These are phyloP conservation scores for Trypanosoma avium DNA, from an alignment of 208 protist species.

Conservation along the genomic window DNA sequence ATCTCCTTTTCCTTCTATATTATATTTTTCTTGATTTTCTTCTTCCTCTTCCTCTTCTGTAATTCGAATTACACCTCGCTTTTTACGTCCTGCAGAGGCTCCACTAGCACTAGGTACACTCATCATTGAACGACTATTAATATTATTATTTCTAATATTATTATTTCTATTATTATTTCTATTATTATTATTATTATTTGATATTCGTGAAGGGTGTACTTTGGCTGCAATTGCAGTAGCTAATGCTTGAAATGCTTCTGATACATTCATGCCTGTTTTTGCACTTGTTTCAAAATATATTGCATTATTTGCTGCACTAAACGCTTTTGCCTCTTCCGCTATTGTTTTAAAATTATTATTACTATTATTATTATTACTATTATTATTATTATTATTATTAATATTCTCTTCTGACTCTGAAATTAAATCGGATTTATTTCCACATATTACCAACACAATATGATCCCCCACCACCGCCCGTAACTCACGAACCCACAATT, in stretches of 20 bases:
- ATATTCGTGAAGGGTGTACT: not conserved
- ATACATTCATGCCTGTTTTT: slow-evolving; percentile 65
- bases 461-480: slow-evolving; percentile 87
- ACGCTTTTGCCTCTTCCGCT: slow-evolving; percentile 56
- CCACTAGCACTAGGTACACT: not conserved
- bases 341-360: no score
- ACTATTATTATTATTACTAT: no score
- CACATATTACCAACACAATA: slow-evolving; percentile 91
- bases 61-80: slow-evolving; percentile 14
- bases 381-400: no score
- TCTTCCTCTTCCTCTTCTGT: slow-evolving; percentile 28
- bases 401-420: no score
- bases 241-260: slow-evolving; percentile 67
- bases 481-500: slow-evolving; percentile 96
- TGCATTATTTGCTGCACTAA: slow-evolving; percentile 60
- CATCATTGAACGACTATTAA: no score
- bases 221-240: slow-evolving; percentile 42
- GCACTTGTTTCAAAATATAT: slow-evolving; percentile 71
- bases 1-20: not conserved
- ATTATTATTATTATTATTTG: not conserved
- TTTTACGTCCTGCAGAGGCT: not conserved
- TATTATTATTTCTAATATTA: not conserved
- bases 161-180: not conserved
- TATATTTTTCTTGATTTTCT: slow-evolving; percentile 5
- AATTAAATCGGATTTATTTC: slow-evolving; percentile 96